Evolutionary conservation across 192 early-diverging fungal genomes (phyloP).

Genomic region (Phlyctochytrium arcticum): DNA sequence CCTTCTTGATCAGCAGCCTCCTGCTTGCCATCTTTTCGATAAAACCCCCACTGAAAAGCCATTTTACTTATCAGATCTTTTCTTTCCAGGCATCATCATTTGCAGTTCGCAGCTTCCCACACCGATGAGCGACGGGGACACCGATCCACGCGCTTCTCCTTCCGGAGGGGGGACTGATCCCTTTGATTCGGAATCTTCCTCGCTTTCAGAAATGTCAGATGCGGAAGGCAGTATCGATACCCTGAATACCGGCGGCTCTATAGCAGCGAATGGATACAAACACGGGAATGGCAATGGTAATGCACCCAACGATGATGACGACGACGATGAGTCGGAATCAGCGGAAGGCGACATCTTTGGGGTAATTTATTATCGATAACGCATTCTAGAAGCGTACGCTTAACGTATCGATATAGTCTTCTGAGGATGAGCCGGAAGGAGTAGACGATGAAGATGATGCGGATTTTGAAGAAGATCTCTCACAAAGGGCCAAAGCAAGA

Average conservation of each 20-base stretch:
- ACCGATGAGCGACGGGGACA: background rate
- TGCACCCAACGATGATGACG: too few relatives aligned
- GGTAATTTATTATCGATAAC: background rate
- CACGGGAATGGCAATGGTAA: background rate
- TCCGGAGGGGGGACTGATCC: background rate
- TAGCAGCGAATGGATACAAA: background rate
- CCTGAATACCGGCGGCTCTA: background rate
- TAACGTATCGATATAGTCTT: background rate
- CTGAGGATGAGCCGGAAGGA: background rate
- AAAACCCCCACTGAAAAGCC: too few relatives aligned
- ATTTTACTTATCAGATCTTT: too few relatives aligned
- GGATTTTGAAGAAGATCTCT: background rate
- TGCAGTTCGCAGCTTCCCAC: too few relatives aligned
- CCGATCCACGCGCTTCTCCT: background rate
- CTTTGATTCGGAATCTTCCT: constrained; percentile 5
- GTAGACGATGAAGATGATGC: background rate
- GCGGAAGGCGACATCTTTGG: background rate
- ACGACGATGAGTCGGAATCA: too few relatives aligned
- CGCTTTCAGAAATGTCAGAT: constrained; percentile 12
- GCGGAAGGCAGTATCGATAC: background rate
- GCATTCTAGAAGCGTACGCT: background rate
- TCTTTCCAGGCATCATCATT: too few relatives aligned
- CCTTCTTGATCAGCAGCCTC: too few relatives aligned
- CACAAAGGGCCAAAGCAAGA: constrained; percentile 8
- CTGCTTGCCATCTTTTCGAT: too few relatives aligned